Conservation (phyloP, 108 stramenopile genomes). For the Mediolabrus comicus region DNA sequence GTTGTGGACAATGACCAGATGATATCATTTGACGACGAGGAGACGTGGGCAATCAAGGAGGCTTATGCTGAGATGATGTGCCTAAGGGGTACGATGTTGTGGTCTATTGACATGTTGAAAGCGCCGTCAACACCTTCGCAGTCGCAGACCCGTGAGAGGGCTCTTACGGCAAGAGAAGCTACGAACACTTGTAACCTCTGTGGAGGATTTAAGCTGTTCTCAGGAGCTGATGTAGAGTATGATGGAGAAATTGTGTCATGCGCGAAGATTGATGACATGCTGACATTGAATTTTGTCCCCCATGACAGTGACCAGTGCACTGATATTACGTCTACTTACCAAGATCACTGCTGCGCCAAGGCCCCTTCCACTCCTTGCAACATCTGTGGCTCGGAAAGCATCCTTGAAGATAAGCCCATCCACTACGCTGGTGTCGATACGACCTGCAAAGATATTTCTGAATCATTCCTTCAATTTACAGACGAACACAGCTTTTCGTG, state of each 20-base stretch:
- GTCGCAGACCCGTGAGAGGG: conserved; percentile 2
- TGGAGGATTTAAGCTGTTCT: conserved; percentile 5
- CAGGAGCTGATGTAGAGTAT: conserved; percentile 19
- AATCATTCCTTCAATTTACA: conserved; percentile 14
- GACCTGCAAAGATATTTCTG: conserved; percentile 30
- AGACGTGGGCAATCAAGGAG: conserved; percentile 48
- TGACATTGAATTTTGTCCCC: conserved; percentile 15
- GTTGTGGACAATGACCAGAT: conserved; percentile 43
- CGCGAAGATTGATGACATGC: conserved; percentile 26
- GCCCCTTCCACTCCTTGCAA: conserved; percentile 28
- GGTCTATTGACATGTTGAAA: conserved; percentile 55
- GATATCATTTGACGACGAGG: conserved; percentile 46
- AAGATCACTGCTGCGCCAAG: conserved; percentile 16
- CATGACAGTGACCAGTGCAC: conserved; percentile 29
- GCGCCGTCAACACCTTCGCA: conserved; percentile 1
- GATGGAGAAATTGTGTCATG: conserved; percentile 22
- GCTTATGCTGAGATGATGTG: conserved; percentile 54
- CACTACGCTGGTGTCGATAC: conserved; percentile 28
- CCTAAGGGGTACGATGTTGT: conserved; percentile 48
- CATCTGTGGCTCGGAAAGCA: conserved; percentile 20
- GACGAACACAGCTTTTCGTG: conserved; percentile 39
- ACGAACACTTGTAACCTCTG: conserved; percentile 28
- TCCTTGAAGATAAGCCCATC: conserved; percentile 10
- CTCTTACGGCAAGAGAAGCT: background rate
- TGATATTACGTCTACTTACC: conserved; percentile 14